Base-by-base conservation (phyloP, 371 early-diverging fungal species). In the Dentiscutata heterogama region DNA sequence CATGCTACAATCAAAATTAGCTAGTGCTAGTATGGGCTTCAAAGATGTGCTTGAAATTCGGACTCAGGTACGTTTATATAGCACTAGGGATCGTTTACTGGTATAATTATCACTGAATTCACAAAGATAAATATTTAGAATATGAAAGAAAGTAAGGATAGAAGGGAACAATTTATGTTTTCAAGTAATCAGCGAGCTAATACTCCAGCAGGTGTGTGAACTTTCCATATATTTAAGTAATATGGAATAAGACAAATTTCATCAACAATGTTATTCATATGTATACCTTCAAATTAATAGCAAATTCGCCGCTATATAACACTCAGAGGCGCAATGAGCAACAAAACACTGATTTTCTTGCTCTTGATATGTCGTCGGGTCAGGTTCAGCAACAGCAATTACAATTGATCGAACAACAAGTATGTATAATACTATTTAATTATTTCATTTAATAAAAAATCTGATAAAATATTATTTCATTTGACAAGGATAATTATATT, bases 31-130 rank as follows among this genome's bases (percentile, higher is more conserved):
- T 7, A 93, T 94, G 87, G 92, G 90, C 27, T 99, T 99, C 85
- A 98, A 97, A 83, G 94, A 94, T 84, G 96, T 98, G 4, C 86
- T 99, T 73, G 98, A 99, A 85, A 91, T 98, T 42, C 89, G 99
- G 46, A 97, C 95, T 65, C 94, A 97, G 86, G 90, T 89, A 86
- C 20, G 35, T 77, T 35, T 54, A 13, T 8, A 11, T 42, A 68
- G 6, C 51, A 35, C 54, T 5, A 58, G 22, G 22, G 18, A 22
- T 58, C 29, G 16, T 68, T 68, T 29, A 68, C 29, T 29, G 18
- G 22, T 68, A 58, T 35, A 60, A 68, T 39, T 65, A 20, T 25
- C 29, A 16, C 54, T 8, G 11, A n/a, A n/a, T 58, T n/a, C 4
- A 58, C 10, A n/a, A 7, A 22, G n/a, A 58, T 18, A n/a, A 18